Conservation (phyloP, 2,329 filamentous ascomycete species). For the Epichloe amarillans region DNA sequence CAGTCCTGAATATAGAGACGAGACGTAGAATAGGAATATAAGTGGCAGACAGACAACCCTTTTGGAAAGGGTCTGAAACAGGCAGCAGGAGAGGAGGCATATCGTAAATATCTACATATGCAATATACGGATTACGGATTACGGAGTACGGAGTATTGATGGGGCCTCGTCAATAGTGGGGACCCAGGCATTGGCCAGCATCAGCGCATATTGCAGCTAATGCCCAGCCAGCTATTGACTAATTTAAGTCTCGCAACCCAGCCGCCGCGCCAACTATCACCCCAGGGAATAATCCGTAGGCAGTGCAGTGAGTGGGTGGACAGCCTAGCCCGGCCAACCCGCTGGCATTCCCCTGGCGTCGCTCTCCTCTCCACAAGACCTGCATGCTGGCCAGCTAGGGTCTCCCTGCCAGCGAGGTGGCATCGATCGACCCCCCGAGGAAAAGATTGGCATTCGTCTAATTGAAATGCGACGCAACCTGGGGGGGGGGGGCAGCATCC, state of each 20-base stretch:
- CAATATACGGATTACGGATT: too few relatives aligned
- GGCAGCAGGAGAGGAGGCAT: too few relatives aligned
- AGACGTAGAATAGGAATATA: too few relatives aligned
- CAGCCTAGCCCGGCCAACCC: conserved; percentile 3
- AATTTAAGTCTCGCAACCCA: too few relatives aligned
- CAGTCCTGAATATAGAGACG: too few relatives aligned
- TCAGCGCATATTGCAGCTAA: background rate
- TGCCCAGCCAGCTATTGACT: too few relatives aligned
- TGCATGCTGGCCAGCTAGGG: background rate
- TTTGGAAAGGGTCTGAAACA: too few relatives aligned
- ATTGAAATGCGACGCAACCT: background rate
- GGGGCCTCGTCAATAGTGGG: background rate
- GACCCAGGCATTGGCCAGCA: background rate
- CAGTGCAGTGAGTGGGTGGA: too few relatives aligned
- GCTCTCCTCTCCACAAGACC: background rate
- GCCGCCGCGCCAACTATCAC: too few relatives aligned
- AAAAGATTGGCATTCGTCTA: conserved; percentile 1
- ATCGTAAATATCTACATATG: too few relatives aligned
- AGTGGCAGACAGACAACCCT: background rate
- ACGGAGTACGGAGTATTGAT: too few relatives aligned
- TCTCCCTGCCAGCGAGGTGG: conserved; percentile 2
- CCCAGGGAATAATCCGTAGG: too few relatives aligned
- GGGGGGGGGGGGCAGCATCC: background rate
- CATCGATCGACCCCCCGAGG: background rate
- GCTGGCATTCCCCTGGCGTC: conserved; percentile 5